Conservation (phyloP, 2,329 filamentous ascomycete species). For the Talaromyces sp. region DNA sequence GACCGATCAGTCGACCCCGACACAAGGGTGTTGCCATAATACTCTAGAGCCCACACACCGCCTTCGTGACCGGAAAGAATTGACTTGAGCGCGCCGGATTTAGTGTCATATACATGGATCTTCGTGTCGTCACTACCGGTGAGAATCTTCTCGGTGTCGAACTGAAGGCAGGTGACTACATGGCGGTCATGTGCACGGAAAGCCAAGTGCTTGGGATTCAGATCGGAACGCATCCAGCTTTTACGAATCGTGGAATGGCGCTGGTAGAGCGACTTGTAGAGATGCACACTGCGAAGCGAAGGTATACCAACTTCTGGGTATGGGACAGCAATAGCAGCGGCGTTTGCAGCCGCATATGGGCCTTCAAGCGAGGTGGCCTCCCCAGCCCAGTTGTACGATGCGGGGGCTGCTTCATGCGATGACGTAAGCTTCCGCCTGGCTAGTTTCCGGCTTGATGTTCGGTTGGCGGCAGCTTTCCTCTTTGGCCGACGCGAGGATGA, state of each 20-base stretch:
- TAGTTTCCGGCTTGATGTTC: constrained; percentile 48
- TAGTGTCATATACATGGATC: constrained; percentile 97
- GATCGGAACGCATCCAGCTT: constrained; percentile 81
- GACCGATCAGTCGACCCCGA: constrained; percentile 95
- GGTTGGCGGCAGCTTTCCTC: constrained; percentile 45
- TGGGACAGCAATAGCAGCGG: constrained; percentile 76
- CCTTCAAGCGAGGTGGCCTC: constrained; percentile 62
- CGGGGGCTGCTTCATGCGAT: constrained; percentile 27
- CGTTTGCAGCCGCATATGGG: constrained; percentile 76
- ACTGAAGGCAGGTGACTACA: constrained; percentile 96
- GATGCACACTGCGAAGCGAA: constrained; percentile 75
- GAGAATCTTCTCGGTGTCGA: constrained; percentile 96
- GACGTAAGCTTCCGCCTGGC: constrained; percentile 51
- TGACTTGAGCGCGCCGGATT: constrained; percentile 78
- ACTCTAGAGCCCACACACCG: constrained; percentile 95
- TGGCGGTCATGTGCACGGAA: constrained; percentile 95
- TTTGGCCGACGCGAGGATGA: constrained; percentile 36
- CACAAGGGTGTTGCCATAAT: constrained; percentile 89
- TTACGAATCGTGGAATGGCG: constrained; percentile 85
- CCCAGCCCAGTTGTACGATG: constrained; percentile 42
- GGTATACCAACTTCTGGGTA: constrained; percentile 76
- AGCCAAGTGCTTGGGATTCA: constrained; percentile 84
- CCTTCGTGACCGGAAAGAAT: constrained; percentile 91
- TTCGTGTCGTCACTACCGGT: constrained; percentile 97
- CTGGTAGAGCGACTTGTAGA: constrained; percentile 95